Conservation (phyloP, 495 filamentous ascomycete genomes). For the Podospora australis region DNA sequence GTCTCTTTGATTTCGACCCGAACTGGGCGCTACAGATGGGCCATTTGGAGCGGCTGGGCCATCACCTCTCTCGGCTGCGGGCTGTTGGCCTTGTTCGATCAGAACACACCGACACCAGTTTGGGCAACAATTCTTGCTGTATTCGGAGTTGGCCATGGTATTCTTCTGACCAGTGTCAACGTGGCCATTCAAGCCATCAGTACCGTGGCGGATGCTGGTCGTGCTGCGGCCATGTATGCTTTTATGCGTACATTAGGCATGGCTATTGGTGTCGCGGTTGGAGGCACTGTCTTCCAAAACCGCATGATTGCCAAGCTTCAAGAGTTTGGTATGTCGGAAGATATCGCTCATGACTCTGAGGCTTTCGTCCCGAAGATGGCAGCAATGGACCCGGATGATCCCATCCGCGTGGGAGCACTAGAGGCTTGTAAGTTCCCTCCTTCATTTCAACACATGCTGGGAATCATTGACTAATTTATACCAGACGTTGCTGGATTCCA, state of each 20-base stretch:
- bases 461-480: background rate
- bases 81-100: slow-evolving; percentile 39
- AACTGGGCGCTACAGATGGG: slow-evolving; percentile 47
- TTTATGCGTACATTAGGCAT: slow-evolving; percentile 57
- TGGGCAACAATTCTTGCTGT: slow-evolving; percentile 51
- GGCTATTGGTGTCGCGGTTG: slow-evolving; percentile 57
- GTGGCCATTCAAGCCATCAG: slow-evolving; percentile 50
- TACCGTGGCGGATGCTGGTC: slow-evolving; percentile 42
- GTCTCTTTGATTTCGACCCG: slow-evolving; percentile 43
- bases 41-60: slow-evolving; percentile 52
- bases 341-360: slow-evolving; percentile 39
- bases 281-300: slow-evolving; percentile 57
- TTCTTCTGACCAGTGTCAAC: slow-evolving; percentile 45
- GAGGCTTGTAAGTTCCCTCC: slow-evolving; percentile 17
- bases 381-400: slow-evolving; percentile 18
- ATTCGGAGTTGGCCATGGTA: slow-evolving; percentile 48
- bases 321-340: slow-evolving; percentile 29
- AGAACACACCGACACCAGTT: slow-evolving; percentile 35
- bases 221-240: slow-evolving; percentile 52
- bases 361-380: slow-evolving; percentile 36
- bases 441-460: background rate
- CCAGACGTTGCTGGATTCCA: slow-evolving; percentile 22
- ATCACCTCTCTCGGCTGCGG: slow-evolving; percentile 44
- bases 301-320: slow-evolving; percentile 41
- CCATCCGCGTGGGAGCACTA: slow-evolving; percentile 17